A percentile compares a stretch with the other conserved stretches of the same genome.
Conservation (phyloP, 108 stramenopile genomes). For the Cyclotella atomus region DNA sequence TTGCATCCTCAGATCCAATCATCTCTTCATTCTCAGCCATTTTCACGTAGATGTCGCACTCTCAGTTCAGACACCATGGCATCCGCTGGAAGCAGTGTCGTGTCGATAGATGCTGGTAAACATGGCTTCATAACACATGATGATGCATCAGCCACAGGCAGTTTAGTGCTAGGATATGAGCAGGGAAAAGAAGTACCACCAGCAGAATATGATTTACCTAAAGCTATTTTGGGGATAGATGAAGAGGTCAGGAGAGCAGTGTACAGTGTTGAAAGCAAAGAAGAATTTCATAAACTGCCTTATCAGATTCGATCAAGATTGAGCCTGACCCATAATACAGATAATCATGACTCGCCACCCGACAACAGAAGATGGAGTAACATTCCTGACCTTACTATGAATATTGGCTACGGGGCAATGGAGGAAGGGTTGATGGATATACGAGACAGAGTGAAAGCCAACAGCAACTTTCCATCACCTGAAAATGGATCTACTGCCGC, state of each 20-base stretch:
- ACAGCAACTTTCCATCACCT: neutral
- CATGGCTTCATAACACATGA: slow-evolving; percentile 42
- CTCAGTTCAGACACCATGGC: slow-evolving; percentile 19
- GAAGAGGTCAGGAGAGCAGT: neutral
- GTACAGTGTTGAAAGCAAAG: slow-evolving; percentile 7
- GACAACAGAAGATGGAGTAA: slow-evolving; percentile 2
- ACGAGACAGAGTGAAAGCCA: neutral
- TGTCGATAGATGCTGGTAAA: slow-evolving; percentile 35
- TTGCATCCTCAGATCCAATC: slow-evolving; percentile 7
- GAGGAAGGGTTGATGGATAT: slow-evolving; percentile 7
- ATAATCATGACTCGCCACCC: neutral
- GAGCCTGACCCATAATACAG: neutral
- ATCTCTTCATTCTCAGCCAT: neutral
- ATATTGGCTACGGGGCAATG: slow-evolving; percentile 14
- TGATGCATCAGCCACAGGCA: slow-evolving; percentile 33
- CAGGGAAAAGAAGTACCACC: slow-evolving; percentile 25
- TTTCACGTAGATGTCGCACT: slow-evolving; percentile 17
- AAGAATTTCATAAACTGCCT: slow-evolving; percentile 22
- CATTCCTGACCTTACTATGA: neutral
- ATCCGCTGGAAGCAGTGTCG: slow-evolving; percentile 29
- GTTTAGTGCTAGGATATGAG: slow-evolving; percentile 27
- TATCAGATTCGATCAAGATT: slow-evolving; percentile 19
- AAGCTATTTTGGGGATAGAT: slow-evolving; percentile 17
- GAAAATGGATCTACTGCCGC: slow-evolving; percentile 6
- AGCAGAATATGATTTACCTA: slow-evolving; percentile 26